Percentiles rank a stretch among this genome's conserved stretches.
phyloP scores from a whole-genome alignment of 441 rosid genomes.

The Brassica hybrid region DNA sequence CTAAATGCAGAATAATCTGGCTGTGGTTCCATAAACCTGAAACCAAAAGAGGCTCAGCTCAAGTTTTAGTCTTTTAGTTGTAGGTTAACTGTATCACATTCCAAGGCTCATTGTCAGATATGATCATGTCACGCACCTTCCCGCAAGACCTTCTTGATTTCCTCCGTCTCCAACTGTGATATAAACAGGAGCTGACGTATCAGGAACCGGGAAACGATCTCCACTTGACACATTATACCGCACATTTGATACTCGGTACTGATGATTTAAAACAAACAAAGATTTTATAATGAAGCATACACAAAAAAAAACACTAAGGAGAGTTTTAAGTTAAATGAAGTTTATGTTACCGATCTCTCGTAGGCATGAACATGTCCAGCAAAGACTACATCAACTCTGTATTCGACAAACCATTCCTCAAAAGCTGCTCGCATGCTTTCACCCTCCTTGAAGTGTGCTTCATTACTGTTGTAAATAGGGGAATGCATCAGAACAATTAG shows the following conservation, averaged over 20 bases:
- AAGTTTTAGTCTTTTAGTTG: background rate
- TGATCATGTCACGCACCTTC: constrained; percentile 46
- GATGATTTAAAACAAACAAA: constrained; percentile 32
- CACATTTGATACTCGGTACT: constrained; percentile 87
- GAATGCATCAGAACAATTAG: constrained; percentile 77
- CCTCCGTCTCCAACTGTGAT: constrained; percentile 97
- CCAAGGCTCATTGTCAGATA: too few relatives aligned
- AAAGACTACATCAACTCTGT: constrained; percentile 72
- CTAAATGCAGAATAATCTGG: constrained; percentile 81
- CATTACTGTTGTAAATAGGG: constrained; percentile 67
- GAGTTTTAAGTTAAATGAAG: constrained; percentile 12
- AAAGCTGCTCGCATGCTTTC: constrained; percentile 75
- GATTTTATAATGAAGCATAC: constrained; percentile 6
- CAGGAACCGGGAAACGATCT: constrained; percentile 63
- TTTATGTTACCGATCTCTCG: constrained; percentile 86
- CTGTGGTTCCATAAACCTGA: constrained; percentile 71
- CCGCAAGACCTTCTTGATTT: constrained; percentile 95
- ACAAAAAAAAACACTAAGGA: background rate
- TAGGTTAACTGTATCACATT: background rate
- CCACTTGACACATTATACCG: constrained; percentile 75
- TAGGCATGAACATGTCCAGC: constrained; percentile 86
- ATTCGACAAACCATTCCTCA: constrained; percentile 62
- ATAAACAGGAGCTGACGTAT: constrained; percentile 85
- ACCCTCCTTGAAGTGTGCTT: constrained; percentile 80
- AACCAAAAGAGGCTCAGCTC: constrained; percentile 16